A percentile compares a stretch with the other conserved stretches of the same genome.
These are phyloP conservation scores for Coemansia umbellata DNA, from an alignment of 192 early-diverging fungal genomes.

Conservation along the genomic window DNA sequence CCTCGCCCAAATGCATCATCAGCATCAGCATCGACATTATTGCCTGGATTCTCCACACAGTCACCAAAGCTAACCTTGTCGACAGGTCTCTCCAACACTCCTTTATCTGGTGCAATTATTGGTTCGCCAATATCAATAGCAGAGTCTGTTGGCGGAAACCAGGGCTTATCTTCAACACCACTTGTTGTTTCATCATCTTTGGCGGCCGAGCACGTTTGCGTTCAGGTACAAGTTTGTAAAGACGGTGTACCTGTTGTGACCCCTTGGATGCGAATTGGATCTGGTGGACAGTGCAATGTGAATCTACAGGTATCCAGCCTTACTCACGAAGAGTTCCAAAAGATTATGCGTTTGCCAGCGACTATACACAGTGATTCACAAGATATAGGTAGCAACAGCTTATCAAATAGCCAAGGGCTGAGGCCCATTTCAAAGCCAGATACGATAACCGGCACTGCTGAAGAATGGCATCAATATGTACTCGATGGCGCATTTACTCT, in stretches of 20 bases:
- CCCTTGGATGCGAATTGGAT: conserved; percentile 49
- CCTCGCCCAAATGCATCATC: conserved; percentile 16
- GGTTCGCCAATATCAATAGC: conserved; percentile 33
- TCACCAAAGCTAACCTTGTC: conserved; percentile 9
- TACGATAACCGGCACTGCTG: conserved; percentile 13
- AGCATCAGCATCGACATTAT: background rate
- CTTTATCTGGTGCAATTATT: conserved; percentile 23
- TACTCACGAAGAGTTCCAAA: conserved; percentile 48
- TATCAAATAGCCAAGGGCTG: too few species aligned
- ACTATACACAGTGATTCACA: too few species aligned
- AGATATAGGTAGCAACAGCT: too few species aligned
- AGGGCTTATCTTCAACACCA: conserved; percentile 14
- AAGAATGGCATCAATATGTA: conserved; percentile 37
- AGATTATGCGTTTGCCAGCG: conserved; percentile 36
- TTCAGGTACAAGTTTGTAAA: conserved; percentile 85
- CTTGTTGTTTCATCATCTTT: conserved; percentile 53
- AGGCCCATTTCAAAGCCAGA: conserved; percentile 15
- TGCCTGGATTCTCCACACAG: conserved; percentile 7
- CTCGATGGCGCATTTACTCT: conserved; percentile 38
- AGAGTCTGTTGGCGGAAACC: conserved; percentile 15
- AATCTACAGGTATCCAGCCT: conserved; percentile 41
- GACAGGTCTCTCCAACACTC: conserved; percentile 14
- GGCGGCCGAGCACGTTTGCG: conserved; percentile 87
- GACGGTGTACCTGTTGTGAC: conserved; percentile 87
- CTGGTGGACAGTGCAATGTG: conserved; percentile 28